A percentile compares a stretch with the other conserved stretches of the same genome.
Evolutionary conservation across 495 filamentous ascomycete genomes (phyloP).

Genomic region (Aspergillus panamensis): DNA sequence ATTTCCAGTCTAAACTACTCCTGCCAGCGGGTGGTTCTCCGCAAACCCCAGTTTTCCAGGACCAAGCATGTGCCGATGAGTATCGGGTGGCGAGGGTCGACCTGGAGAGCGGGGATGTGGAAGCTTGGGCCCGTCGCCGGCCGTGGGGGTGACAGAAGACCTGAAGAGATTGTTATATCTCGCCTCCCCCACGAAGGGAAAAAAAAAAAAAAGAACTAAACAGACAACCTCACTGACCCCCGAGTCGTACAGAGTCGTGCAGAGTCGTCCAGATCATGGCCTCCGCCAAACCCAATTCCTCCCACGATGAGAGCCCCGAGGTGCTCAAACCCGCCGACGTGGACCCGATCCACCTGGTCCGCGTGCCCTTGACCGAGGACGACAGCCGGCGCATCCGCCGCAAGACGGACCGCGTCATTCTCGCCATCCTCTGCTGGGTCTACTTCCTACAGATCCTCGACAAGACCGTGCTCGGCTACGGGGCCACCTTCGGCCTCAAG

Average conservation of each 20-base stretch:
- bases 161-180: neutral
- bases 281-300: constrained; percentile 4
- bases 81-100: neutral
- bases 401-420: constrained; percentile 59
- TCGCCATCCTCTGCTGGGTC: constrained; percentile 59
- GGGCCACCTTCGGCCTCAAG: constrained; percentile 59
- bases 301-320: constrained; percentile 9
- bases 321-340: constrained; percentile 11
- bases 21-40: neutral
- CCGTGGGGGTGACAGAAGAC: neutral
- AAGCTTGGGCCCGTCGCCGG: neutral
- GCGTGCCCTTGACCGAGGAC: constrained; percentile 46
- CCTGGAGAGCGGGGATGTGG: neutral
- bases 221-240: neutral
- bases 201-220: too few relatives aligned
- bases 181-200: neutral
- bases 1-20: neutral
- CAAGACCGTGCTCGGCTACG: constrained; percentile 61
- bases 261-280: too few relatives aligned
- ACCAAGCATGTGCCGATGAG: neutral
- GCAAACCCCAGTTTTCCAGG: neutral
- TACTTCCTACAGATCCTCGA: constrained; percentile 65
- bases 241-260: neutral
- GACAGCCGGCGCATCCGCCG: constrained; percentile 53
- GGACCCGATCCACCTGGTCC: constrained; percentile 17